A percentile compares a stretch with the other conserved stretches of the same genome.
Conservation (phyloP, 1,284 basidiomycete genomes). For the Trametes versicolor region DNA sequence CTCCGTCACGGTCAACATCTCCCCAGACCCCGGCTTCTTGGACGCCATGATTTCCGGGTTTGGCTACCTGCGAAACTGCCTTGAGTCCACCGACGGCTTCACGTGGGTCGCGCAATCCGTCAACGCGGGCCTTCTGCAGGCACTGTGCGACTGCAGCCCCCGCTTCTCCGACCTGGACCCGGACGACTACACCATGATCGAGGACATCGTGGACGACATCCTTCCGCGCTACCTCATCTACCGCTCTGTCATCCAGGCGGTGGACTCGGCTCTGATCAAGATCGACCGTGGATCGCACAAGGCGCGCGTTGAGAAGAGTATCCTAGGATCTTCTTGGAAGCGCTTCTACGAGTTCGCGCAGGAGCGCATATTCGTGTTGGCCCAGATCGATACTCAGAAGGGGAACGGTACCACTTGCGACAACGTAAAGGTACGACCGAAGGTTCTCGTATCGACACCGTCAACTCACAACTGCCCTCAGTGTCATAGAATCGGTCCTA, state of each 20-base stretch:
- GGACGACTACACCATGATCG: conserved; percentile 46
- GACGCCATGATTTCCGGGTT: conserved; percentile 45
- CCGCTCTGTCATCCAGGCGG: conserved; percentile 47
- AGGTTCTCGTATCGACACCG: neutral
- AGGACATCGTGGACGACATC: conserved; percentile 41
- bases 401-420: conserved; percentile 47
- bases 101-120: conserved; percentile 49
- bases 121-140: conserved; percentile 46
- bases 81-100: conserved; percentile 51
- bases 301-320: conserved; percentile 35
- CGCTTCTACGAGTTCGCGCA: conserved; percentile 41
- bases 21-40: conserved; percentile 35
- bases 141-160: conserved; percentile 45
- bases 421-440: conserved; percentile 42
- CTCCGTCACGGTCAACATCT: conserved; percentile 37
- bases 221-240: conserved; percentile 50
- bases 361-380: conserved; percentile 40
- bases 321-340: conserved; percentile 42
- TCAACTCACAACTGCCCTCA: conserved; percentile 21
- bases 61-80: conserved; percentile 47
- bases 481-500: conserved; percentile 50
- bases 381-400: conserved; percentile 40
- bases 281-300: conserved; percentile 33
- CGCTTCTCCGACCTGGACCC: conserved; percentile 40
- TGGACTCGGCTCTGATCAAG: conserved; percentile 40